phyloP scores from a whole-genome alignment of 768 basidiomycete genomes.

The Kondoa malvinella region DNA sequence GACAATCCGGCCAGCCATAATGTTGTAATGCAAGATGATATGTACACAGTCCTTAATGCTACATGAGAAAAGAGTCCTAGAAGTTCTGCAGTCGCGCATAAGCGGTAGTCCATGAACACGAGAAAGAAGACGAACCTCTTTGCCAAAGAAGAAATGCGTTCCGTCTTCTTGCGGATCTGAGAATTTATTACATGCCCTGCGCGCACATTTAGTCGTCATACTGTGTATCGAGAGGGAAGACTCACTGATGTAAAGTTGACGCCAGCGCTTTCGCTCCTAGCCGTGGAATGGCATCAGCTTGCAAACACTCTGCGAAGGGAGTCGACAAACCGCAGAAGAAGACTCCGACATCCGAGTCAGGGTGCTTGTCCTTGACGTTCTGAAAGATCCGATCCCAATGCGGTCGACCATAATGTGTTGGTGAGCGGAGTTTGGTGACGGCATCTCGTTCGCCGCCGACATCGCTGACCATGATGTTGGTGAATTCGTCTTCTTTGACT shows the following conservation, averaged over 20 bases:
- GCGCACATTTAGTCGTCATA: neutral
- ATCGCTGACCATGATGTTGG: constrained; percentile 68
- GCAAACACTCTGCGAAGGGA: no score
- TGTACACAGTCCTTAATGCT: neutral
- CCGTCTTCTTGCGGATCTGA: neutral
- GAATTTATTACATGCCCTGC: neutral
- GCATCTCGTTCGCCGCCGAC: constrained; percentile 86
- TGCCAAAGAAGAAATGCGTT: neutral
- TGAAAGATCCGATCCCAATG: constrained; percentile 30
- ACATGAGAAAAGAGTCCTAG: neutral
- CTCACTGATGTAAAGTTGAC: constrained; percentile 26
- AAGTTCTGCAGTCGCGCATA: neutral
- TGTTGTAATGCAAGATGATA: no score
- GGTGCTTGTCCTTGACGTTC: constrained; percentile 62
- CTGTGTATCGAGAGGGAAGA: constrained; percentile 9
- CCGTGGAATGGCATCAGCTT: no score
- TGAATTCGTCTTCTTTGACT: constrained; percentile 81
- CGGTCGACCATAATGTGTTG: constrained; percentile 39
- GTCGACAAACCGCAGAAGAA: constrained; percentile 35
- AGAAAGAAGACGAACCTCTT: neutral
- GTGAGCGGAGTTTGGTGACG: constrained; percentile 70
- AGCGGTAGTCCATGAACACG: neutral
- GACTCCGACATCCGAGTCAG: constrained; percentile 76
- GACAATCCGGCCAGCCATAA: no score
- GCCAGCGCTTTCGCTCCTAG: constrained; percentile 7